phyloP scores from a whole-genome alignment of 1,139 yeast species.

The Lodderomyces elongisporus region DNA sequence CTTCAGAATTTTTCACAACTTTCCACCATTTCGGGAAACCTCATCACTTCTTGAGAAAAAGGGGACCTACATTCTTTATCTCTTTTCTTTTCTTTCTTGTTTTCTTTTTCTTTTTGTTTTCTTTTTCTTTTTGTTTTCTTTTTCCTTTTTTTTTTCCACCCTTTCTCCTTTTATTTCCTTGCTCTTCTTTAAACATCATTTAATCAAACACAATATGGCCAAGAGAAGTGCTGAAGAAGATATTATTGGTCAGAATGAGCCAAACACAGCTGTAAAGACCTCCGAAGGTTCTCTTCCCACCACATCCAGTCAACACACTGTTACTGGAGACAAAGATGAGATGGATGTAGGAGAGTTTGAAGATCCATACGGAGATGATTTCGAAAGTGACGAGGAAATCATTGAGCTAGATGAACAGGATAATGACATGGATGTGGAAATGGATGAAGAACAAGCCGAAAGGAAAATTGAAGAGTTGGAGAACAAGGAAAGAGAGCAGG shows the following conservation, averaged over 20 bases:
- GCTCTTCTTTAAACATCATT: too few species aligned
- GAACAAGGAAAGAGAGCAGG: slow-evolving; percentile 36
- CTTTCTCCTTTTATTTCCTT: too few species aligned
- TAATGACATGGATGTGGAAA: slow-evolving; percentile 54
- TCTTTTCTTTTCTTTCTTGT: too few species aligned
- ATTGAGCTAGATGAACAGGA: slow-evolving; percentile 70
- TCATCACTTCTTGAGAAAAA: too few species aligned
- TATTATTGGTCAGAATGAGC: slow-evolving; percentile 23
- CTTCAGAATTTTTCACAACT: too few species aligned
- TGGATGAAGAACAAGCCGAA: slow-evolving; percentile 27
- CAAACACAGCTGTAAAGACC: slow-evolving; percentile 29
- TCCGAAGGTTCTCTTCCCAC: slow-evolving; percentile 25
- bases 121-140: too few species aligned
- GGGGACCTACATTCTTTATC: too few species aligned
- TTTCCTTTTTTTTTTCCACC: too few species aligned
- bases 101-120: too few species aligned
- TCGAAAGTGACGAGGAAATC: slow-evolving; percentile 88
- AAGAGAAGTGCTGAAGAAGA: slow-evolving; percentile 52
- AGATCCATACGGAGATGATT: slow-evolving; percentile 93
- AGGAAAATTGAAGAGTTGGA: slow-evolving; percentile 20
- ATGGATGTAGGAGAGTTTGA: slow-evolving; percentile 86
- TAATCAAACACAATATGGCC: too few species aligned
- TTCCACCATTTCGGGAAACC: too few species aligned
- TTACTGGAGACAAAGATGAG: slow-evolving; percentile 32
- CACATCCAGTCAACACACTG: slow-evolving; percentile 16